phyloP scores from a whole-genome alignment of 2,329 filamentous ascomycete genomes.

The Hymenotorrendiella dingleyae region DNA sequence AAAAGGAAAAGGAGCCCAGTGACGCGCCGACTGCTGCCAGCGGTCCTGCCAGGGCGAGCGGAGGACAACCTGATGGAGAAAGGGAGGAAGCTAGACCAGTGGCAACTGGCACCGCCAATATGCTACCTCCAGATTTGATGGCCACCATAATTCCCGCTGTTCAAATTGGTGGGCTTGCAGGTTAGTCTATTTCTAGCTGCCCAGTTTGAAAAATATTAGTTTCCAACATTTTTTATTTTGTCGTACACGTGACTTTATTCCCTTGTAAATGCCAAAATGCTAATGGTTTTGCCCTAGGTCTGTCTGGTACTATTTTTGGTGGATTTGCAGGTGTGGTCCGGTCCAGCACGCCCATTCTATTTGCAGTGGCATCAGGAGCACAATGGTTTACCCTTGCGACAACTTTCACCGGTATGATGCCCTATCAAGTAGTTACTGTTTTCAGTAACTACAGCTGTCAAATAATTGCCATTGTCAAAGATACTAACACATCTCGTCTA shows the following conservation, averaged over 20 bases:
- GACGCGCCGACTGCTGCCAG: too few species aligned
- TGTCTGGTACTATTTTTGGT: constrained; percentile 56
- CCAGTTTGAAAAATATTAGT: too few species aligned
- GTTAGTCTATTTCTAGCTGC: constrained; percentile 38
- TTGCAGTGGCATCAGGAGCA: constrained; percentile 64
- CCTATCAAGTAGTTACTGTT: too few species aligned
- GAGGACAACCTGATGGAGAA: too few species aligned
- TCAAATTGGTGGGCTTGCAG: constrained; percentile 53
- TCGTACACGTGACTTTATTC: not conserved
- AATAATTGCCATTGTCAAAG: constrained; percentile 7
- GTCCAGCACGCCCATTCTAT: constrained; percentile 61
- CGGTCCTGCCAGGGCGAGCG: too few species aligned
- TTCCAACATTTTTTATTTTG: too few species aligned
- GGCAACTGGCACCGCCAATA: too few species aligned
- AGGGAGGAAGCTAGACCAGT: too few species aligned
- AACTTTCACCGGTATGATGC: constrained; percentile 69
- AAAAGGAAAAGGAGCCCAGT: too few species aligned
- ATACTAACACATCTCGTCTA: constrained; percentile 25
- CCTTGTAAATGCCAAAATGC: constrained; percentile 1
- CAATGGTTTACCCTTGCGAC: constrained; percentile 78
- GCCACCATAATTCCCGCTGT: constrained; percentile 46
- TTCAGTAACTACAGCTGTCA: too few species aligned
- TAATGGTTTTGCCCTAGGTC: constrained; percentile 40
- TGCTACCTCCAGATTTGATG: constrained; percentile 31
- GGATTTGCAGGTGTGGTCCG: constrained; percentile 67